These are phyloP conservation scores for Stromatinia cepivora DNA, from an alignment of 2,329 filamentous ascomycete genomes.

Conservation along the genomic window DNA sequence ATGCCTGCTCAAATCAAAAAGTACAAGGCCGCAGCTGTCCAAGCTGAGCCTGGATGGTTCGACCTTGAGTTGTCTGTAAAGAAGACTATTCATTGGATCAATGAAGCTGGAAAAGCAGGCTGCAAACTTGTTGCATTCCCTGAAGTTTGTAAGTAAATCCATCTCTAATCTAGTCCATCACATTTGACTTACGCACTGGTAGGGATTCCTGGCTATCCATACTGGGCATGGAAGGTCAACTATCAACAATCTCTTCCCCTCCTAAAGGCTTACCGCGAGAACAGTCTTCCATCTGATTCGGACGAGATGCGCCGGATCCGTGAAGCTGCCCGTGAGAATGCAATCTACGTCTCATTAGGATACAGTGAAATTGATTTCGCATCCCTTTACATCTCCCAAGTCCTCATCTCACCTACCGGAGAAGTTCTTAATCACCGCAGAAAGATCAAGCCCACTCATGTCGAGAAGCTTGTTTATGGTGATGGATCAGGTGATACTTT, in stretches of 20 bases:
- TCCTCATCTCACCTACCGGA: conserved; percentile 51
- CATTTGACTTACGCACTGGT: neutral
- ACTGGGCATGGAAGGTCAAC: conserved; percentile 41
- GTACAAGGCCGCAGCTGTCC: conserved; percentile 48
- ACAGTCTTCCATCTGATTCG: conserved; percentile 44
- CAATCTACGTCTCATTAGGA: conserved; percentile 49
- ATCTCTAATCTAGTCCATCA: neutral
- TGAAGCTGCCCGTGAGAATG: conserved; percentile 48
- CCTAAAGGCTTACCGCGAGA: conserved; percentile 23
- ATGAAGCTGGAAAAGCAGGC: conserved; percentile 53
- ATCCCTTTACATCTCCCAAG: conserved; percentile 50
- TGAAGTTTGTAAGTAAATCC: conserved; percentile 46
- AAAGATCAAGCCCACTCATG: conserved; percentile 50
- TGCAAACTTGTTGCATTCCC: conserved; percentile 57
- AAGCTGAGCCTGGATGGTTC: conserved; percentile 61
- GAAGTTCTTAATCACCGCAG: conserved; percentile 48
- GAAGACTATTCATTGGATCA: conserved; percentile 59
- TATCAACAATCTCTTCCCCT: conserved; percentile 31
- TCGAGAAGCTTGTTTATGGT: conserved; percentile 52
- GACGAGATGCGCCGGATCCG: conserved; percentile 48
- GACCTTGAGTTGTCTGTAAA: conserved; percentile 54
- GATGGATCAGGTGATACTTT: conserved; percentile 59
- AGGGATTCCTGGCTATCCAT: conserved; percentile 54
- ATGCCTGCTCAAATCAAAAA: conserved; percentile 25
- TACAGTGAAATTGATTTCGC: conserved; percentile 49